These are phyloP conservation scores for Spiraea crenata DNA, from an alignment of 331 rosid genomes.

Conservation along the genomic window DNA sequence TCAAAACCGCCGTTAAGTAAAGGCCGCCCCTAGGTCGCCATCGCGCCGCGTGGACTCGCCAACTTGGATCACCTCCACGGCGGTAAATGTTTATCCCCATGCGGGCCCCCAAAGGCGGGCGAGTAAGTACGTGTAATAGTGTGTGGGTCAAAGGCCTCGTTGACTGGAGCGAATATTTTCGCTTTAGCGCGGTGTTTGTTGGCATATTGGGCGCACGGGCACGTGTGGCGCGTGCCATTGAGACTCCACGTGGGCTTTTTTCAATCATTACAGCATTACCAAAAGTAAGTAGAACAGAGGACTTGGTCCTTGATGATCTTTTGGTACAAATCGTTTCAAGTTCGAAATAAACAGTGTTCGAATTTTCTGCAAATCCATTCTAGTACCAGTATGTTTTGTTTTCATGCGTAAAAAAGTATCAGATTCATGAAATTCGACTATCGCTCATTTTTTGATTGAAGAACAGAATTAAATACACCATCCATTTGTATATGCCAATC, in stretches of 20 bases:
- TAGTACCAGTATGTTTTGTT: no score
- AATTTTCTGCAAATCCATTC: no score
- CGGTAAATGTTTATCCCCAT: no score
- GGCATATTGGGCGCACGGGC: conserved; percentile 2
- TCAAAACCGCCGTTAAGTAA: conserved; percentile 26
- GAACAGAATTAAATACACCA: no score
- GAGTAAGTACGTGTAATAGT: conserved; percentile 13
- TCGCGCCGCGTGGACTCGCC: conserved; percentile 24
- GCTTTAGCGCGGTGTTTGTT: neutral
- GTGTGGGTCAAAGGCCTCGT: conserved; percentile 47
- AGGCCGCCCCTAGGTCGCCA: conserved; percentile 27
- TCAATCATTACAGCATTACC: neutral
- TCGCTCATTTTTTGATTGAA: no score
- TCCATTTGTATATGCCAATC: no score
- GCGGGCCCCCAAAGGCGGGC: conserved; percentile 52
- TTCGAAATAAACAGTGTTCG: no score
- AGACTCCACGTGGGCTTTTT: conserved; percentile 26
- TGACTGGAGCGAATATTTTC: conserved; percentile 46
- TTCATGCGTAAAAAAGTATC: no score
- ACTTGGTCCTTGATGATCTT: no score
- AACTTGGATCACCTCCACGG: conserved; percentile 5
- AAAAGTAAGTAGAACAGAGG: no score
- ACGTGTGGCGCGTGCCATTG: conserved; percentile 17
- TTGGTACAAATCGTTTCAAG: no score
- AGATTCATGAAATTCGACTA: no score